Conservation (phyloP, 2,329 filamentous ascomycete species). For the Venturia effusa region DNA sequence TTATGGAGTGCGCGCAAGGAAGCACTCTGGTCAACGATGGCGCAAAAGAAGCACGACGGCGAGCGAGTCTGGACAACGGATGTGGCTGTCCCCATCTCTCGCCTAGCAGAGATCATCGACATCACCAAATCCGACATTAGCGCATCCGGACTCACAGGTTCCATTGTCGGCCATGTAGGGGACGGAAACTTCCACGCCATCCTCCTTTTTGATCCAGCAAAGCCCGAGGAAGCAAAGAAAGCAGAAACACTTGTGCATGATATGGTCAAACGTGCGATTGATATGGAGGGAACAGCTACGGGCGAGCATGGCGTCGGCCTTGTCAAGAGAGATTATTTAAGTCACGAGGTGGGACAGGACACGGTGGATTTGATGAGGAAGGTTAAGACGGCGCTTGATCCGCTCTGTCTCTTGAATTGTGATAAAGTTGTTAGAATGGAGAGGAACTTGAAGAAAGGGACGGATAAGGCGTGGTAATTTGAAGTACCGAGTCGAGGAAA, state of each 20-base stretch:
- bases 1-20: constrained; percentile 69
- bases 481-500: too few species aligned
- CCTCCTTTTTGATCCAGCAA: constrained; percentile 41
- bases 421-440: constrained; percentile 54
- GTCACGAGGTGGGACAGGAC: constrained; percentile 61
- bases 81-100: constrained; percentile 24
- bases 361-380: constrained; percentile 78
- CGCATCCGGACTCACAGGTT: constrained; percentile 50
- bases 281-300: constrained; percentile 76
- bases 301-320: constrained; percentile 78
- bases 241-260: constrained; percentile 65
- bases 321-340: constrained; percentile 74
- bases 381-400: constrained; percentile 72
- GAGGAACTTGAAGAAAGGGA: neutral
- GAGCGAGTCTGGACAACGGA: constrained; percentile 71
- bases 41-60: constrained; percentile 46
- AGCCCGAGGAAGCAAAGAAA: constrained; percentile 53
- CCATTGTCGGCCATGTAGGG: constrained; percentile 63
- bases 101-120: constrained; percentile 53
- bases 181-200: constrained; percentile 67
- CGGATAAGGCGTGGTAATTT: constrained; percentile 3
- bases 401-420: constrained; percentile 54
- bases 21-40: constrained; percentile 62
- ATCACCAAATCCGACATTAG: constrained; percentile 59
- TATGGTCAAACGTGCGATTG: constrained; percentile 78